phyloP scores from a whole-genome alignment of 1,284 basidiomycete genomes.

The Gymnopus androsaceus region DNA sequence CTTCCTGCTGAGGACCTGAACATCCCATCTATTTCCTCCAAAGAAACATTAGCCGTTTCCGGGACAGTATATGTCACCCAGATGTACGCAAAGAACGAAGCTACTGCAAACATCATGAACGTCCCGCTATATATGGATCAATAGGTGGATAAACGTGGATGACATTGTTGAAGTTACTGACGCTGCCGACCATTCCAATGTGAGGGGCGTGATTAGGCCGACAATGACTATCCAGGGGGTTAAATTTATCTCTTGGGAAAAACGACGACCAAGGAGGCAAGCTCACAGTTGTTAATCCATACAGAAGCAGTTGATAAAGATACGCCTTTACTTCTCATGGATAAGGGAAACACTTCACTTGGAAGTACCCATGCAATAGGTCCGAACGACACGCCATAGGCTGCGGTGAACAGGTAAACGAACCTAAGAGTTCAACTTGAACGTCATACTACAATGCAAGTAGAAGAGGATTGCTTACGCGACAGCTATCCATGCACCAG shows the following conservation, averaged over 20 bases:
- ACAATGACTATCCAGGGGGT: conserved; percentile 62
- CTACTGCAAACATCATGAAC: conserved; percentile 65
- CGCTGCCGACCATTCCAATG: conserved; percentile 66
- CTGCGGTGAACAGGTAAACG: conserved; percentile 78
- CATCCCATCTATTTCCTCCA: conserved; percentile 76
- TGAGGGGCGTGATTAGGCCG: conserved; percentile 74
- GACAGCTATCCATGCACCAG: conserved; percentile 69
- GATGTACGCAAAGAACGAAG: conserved; percentile 64
- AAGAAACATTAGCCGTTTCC: conserved; percentile 73
- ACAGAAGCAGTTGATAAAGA: conserved; percentile 83
- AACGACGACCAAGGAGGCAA: neutral
- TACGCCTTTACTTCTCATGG: conserved; percentile 83
- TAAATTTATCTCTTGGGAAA: conserved; percentile 4
- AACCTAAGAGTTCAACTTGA: conserved; percentile 41
- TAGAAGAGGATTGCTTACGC: conserved; percentile 40
- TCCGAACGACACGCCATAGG: conserved; percentile 82
- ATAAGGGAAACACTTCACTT: conserved; percentile 85
- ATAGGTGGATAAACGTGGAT: neutral
- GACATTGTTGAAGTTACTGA: conserved; percentile 32
- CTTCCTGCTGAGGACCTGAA: conserved; percentile 59
- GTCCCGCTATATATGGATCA: conserved; percentile 48
- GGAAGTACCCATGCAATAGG: conserved; percentile 86
- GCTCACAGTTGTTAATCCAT: conserved; percentile 79
- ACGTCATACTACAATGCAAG: conserved; percentile 4
- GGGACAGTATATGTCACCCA: conserved; percentile 73